These are phyloP conservation scores for Lasiosphaeris hirsuta DNA, from an alignment of 495 filamentous ascomycete species.

Conservation along the genomic window DNA sequence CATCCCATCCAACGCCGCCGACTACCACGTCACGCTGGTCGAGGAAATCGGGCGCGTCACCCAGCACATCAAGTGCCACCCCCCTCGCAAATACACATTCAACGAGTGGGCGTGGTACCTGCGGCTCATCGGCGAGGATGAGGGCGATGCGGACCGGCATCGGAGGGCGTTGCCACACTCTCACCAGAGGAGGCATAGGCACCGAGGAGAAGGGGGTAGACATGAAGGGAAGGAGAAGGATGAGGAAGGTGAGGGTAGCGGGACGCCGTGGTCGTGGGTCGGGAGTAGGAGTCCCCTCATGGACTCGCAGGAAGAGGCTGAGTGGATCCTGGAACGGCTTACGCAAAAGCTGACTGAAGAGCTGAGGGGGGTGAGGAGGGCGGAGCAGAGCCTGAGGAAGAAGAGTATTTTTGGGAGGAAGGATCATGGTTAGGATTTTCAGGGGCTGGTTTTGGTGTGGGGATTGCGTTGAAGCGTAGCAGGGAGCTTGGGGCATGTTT, in stretches of 20 bases:
- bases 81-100: constrained; percentile 69
- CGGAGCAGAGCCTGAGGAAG: constrained; percentile 10
- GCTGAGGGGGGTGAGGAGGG: constrained; percentile 34
- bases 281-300: constrained; percentile 69
- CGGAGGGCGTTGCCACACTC: constrained; percentile 18
- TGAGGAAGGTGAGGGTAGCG: constrained; percentile 5
- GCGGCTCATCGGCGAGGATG: constrained; percentile 69
- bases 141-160: constrained; percentile 46
- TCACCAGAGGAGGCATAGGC: background rate
- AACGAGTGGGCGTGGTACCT: constrained; percentile 82
- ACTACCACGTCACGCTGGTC: constrained; percentile 65
- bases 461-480: no score
- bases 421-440: no score
- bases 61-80: constrained; percentile 55
- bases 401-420: background rate
- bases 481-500: no score
- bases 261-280: constrained; percentile 69
- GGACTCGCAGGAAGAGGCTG: constrained; percentile 66
- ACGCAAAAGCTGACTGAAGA: constrained; percentile 52
- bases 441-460: no score
- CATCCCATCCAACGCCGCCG: constrained; percentile 38
- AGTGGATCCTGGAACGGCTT: constrained; percentile 75
- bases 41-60: constrained; percentile 66
- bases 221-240: constrained; percentile 1
- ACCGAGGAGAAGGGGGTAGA: background rate